These are phyloP conservation scores for Ceratocystis variospora DNA, from an alignment of 2,329 filamentous ascomycete genomes.

Conservation along the genomic window DNA sequence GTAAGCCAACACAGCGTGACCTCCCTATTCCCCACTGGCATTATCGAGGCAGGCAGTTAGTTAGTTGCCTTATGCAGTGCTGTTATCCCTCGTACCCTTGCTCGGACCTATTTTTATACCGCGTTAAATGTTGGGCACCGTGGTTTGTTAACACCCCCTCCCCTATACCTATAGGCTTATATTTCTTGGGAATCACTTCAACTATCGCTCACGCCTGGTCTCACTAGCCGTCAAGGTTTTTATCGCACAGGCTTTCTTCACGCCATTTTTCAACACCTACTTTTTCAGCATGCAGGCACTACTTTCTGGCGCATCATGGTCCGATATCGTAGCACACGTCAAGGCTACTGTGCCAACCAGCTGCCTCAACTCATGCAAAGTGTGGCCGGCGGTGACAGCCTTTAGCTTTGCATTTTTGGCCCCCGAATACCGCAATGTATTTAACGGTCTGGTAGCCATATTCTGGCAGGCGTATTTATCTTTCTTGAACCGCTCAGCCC, in stretches of 20 bases:
- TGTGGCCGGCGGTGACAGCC: constrained; percentile 80
- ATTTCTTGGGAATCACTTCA: constrained; percentile 69
- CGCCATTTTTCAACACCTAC: constrained; percentile 68
- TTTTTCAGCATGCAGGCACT: constrained; percentile 73
- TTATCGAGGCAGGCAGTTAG: background rate
- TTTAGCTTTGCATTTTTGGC: constrained; percentile 77
- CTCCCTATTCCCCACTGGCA: background rate
- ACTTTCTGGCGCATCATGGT: constrained; percentile 51
- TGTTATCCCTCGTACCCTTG: background rate
- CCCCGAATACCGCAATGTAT: constrained; percentile 65
- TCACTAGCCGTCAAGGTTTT: constrained; percentile 64
- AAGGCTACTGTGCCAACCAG: constrained; percentile 62
- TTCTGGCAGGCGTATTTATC: constrained; percentile 89
- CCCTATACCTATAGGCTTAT: constrained; percentile 49
- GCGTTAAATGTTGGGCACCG: background rate
- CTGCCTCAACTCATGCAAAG: constrained; percentile 64
- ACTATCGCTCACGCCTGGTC: constrained; percentile 58
- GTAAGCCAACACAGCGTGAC: constrained; percentile 34
- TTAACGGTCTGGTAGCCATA: constrained; percentile 65
- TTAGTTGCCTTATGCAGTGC: too few relatives aligned
- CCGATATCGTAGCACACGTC: constrained; percentile 56
- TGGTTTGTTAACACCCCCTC: background rate
- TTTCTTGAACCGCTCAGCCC: constrained; percentile 61
- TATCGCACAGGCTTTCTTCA: constrained; percentile 69
- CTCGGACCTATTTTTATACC: background rate